A percentile compares a stretch with the other conserved stretches of the same genome.
Conservation (phyloP, 2,329 filamentous ascomycete species). For the Ilyonectria mors-panacis region DNA sequence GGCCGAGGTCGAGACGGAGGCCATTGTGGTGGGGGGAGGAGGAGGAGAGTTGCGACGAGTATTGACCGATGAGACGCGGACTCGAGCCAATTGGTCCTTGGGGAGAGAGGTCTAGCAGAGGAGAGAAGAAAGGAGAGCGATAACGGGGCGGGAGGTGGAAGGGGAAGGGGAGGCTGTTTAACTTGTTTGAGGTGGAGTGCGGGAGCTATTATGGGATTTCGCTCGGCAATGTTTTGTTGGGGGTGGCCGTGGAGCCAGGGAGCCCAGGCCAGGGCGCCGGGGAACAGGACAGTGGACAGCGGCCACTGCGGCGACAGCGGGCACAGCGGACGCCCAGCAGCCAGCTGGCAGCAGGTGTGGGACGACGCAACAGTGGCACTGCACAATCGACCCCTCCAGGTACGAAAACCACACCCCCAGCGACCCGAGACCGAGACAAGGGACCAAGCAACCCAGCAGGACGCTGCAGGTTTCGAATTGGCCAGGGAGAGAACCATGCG, state of each 20-base stretch:
- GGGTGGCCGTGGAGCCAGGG: constrained; percentile 42
- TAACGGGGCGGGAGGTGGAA: constrained; percentile 7
- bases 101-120: constrained; percentile 21
- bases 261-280: constrained; percentile 27
- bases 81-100: constrained; percentile 41
- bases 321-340: background rate
- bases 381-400: background rate
- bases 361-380: background rate
- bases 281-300: background rate
- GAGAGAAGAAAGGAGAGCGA: constrained; percentile 20
- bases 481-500: background rate
- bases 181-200: constrained; percentile 18
- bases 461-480: constrained; percentile 16
- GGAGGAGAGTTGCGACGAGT: constrained; percentile 23
- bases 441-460: background rate
- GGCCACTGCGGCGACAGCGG: background rate
- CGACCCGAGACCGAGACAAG: constrained; percentile 6
- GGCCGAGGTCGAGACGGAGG: constrained; percentile 61
- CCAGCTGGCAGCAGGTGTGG: background rate
- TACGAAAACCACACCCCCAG: background rate
- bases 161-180: constrained; percentile 17
- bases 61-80: constrained; percentile 9
- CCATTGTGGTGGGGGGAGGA: constrained; percentile 56
- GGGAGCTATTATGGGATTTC: constrained; percentile 37
- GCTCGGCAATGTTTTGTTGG: constrained; percentile 48